A percentile compares a stretch with the other conserved stretches of the same genome.
Conservation (phyloP, 495 filamentous ascomycete species). For the Penicillium cinerascens region DNA sequence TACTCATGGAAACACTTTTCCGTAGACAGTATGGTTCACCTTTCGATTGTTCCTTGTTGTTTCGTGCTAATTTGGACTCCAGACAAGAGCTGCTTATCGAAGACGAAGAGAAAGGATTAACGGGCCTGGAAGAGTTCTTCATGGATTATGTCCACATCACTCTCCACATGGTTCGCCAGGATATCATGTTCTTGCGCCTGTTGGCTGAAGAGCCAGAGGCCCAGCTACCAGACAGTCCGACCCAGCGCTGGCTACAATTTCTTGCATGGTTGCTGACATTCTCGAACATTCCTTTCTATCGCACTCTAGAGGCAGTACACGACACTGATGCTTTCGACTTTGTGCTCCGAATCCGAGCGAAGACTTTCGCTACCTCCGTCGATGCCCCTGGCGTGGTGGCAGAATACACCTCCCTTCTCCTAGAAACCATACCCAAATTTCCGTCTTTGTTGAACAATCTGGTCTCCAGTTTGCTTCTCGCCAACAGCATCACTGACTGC, state of each 20-base stretch:
- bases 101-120: conserved; percentile 22
- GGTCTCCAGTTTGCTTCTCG: conserved; percentile 3
- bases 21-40: conserved; percentile 39
- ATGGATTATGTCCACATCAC: conserved; percentile 32
- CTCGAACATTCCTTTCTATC: conserved; percentile 31
- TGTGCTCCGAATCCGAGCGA: conserved; percentile 27
- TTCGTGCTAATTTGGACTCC: conserved; percentile 1
- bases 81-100: conserved; percentile 32
- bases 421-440: conserved; percentile 23
- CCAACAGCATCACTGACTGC: conserved; percentile 15
- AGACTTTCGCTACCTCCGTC: conserved; percentile 24
- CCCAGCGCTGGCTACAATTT: conserved; percentile 25
- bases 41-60: background rate
- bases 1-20: conserved; percentile 40
- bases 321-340: conserved; percentile 20
- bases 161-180: conserved; percentile 35
- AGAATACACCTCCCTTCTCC: conserved; percentile 23
- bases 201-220: conserved; percentile 24
- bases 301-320: conserved; percentile 23
- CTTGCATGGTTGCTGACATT: conserved; percentile 33
- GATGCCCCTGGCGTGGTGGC: conserved; percentile 20
- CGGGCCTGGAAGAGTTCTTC: conserved; percentile 36
- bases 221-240: conserved; percentile 23
- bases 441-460: conserved; percentile 14
- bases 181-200: conserved; percentile 24